Conservation (phyloP, 2,329 filamentous ascomycete species). For the Hymenoscyphus occultus region DNA sequence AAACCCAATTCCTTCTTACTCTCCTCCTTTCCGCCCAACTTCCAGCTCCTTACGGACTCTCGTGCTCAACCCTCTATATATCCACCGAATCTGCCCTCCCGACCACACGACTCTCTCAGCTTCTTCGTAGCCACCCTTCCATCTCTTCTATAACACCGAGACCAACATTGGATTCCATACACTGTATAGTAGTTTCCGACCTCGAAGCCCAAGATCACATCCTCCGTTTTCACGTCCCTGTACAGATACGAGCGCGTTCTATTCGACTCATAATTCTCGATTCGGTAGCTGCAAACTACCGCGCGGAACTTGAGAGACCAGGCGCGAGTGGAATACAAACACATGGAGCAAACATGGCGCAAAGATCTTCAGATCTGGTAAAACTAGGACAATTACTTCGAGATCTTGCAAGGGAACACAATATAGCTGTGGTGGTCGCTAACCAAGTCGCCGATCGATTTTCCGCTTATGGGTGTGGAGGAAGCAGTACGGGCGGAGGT, state of each 20-base stretch:
- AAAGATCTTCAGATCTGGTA: constrained; percentile 72
- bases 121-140: constrained; percentile 65
- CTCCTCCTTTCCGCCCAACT: constrained; percentile 84
- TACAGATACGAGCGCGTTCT: constrained; percentile 71
- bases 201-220: constrained; percentile 96
- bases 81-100: constrained; percentile 86
- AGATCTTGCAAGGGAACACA: constrained; percentile 68
- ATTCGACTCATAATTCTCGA: constrained; percentile 84
- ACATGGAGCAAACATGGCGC: constrained; percentile 60
- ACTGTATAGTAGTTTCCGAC: constrained; percentile 81
- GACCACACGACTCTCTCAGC: constrained; percentile 76
- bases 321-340: constrained; percentile 38
- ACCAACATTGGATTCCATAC: constrained; percentile 72
- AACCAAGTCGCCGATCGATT: constrained; percentile 97
- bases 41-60: constrained; percentile 66
- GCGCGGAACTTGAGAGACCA: constrained; percentile 76
- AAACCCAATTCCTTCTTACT: constrained; percentile 88
- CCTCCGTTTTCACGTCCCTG: constrained; percentile 84
- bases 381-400: constrained; percentile 74
- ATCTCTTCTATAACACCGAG: constrained; percentile 45
- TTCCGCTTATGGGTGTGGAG: constrained; percentile 12
- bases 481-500: constrained; percentile 11
- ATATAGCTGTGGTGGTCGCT: constrained; percentile 82
- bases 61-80: constrained; percentile 81
- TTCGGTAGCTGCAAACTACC: constrained; percentile 92